These are phyloP conservation scores for Solanum chacoense DNA, from an alignment of 305 asterid genomes.

Conservation along the genomic window DNA sequence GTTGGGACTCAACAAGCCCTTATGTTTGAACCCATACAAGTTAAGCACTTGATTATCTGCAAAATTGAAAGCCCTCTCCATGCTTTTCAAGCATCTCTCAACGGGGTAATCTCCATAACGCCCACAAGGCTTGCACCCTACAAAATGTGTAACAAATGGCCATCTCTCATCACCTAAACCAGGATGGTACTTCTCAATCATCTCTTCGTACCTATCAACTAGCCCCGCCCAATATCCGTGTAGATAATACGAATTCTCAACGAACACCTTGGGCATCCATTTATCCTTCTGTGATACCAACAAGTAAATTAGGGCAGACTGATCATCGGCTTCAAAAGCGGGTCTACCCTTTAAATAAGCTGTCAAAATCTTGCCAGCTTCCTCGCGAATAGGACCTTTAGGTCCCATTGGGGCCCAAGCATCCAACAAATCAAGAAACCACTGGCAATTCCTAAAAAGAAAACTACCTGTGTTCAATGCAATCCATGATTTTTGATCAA, in stretches of 20 bases:
- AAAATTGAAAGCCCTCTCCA: conserved; percentile 94
- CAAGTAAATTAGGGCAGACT: conserved; percentile 80
- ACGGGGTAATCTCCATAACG: conserved; percentile 86
- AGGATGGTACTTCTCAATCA: conserved; percentile 79
- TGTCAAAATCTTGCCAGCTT: conserved; percentile 70
- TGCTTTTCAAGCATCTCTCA: conserved; percentile 78
- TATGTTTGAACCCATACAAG: conserved; percentile 80
- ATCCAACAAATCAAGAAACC: conserved; percentile 91
- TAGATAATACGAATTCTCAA: conserved; percentile 70
- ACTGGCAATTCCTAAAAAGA: conserved; percentile 72
- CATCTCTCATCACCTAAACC: conserved; percentile 93
- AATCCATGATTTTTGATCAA: conserved; percentile 82
- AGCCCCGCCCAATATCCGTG: conserved; percentile 91
- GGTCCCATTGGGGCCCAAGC: conserved; percentile 99
- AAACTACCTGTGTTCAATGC: conserved; percentile 87
- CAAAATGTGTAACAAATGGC: conserved; percentile 95
- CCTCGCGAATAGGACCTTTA: conserved; percentile 74
- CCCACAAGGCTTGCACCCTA: conserved; percentile 92
- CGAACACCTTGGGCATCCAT: conserved; percentile 66
- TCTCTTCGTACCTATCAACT: conserved; percentile 88
- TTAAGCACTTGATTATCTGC: conserved; percentile 84
- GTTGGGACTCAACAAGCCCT: conserved; percentile 84
- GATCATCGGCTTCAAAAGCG: conserved; percentile 83
- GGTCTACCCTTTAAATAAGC: conserved; percentile 84
- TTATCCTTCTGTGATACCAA: conserved; percentile 44